phyloP scores from a whole-genome alignment of 2,329 filamentous ascomycete species.

The Paraphaeosphaeria minitans region DNA sequence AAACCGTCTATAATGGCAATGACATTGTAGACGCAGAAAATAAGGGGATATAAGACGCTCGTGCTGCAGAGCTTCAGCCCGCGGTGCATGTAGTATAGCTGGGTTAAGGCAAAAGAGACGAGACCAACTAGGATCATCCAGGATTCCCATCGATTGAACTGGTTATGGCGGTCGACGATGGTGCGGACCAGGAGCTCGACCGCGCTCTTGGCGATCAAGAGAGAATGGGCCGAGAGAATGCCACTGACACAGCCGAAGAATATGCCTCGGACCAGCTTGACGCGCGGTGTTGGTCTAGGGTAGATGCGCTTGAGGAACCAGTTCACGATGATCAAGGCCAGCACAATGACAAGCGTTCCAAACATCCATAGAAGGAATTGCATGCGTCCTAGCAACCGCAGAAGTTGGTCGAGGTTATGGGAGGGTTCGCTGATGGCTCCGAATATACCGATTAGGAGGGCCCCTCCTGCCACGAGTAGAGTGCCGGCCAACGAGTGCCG shows the following conservation, averaged over 20 bases:
- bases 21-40: conserved; percentile 99
- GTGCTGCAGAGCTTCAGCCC: conserved; percentile 95
- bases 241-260: conserved; percentile 87
- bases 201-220: conserved; percentile 93
- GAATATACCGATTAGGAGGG: conserved; percentile 90
- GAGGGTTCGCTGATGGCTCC: conserved; percentile 92
- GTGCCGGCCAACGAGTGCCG: conserved; percentile 91
- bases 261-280: conserved; percentile 80
- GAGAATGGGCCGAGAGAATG: conserved; percentile 88
- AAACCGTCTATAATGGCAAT: conserved; percentile 96
- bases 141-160: conserved; percentile 94
- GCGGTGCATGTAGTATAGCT: conserved; percentile 93
- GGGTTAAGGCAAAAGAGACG: conserved; percentile 79
- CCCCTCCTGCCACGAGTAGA: conserved; percentile 81
- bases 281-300: conserved; percentile 60
- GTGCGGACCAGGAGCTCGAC: conserved; percentile 92
- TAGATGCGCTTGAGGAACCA: conserved; percentile 47
- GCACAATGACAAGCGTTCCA: conserved; percentile 74
- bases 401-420: conserved; percentile 81
- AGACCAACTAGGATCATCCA: conserved; percentile 89
- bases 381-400: conserved; percentile 72
- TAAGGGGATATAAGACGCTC: conserved; percentile 92
- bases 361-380: conserved; percentile 91
- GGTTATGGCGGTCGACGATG: conserved; percentile 81
- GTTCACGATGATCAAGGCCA: conserved; percentile 64